These are phyloP conservation scores for Penicillium sp. DNA, from an alignment of 2,329 filamentous ascomycete species.

Conservation along the genomic window DNA sequence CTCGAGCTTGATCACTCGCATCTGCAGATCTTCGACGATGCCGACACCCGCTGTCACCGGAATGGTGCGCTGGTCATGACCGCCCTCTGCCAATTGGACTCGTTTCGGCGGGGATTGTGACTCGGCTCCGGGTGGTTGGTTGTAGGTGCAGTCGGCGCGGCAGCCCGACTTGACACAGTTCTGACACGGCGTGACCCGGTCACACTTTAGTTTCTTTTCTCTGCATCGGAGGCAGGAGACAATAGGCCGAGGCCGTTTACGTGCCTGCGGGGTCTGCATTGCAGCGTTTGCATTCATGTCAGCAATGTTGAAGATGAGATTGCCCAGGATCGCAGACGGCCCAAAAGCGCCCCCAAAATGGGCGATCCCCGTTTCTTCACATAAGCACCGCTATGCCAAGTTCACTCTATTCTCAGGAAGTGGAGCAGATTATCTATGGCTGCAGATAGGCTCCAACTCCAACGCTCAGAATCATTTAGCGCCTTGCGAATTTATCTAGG, in stretches of 20 bases:
- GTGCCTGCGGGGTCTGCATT: constrained; percentile 10
- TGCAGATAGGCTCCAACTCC: not conserved
- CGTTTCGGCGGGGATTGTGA: constrained; percentile 8
- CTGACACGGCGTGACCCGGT: constrained; percentile 21
- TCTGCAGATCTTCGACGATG: constrained; percentile 24
- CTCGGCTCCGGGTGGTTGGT: constrained; percentile 5
- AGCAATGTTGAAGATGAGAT: not conserved
- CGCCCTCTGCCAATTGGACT: not conserved
- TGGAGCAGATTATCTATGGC: not conserved
- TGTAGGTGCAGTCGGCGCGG: constrained; percentile 14
- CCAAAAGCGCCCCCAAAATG: not conserved
- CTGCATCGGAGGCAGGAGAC: constrained; percentile 26
- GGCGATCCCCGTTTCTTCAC: not conserved
- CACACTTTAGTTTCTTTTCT: constrained; percentile 28
- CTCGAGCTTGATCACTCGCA: constrained; percentile 20
- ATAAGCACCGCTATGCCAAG: not conserved
- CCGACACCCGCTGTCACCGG: constrained; percentile 5
- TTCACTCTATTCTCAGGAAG: not conserved
- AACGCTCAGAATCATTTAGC: not conserved
- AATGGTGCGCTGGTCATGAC: not conserved
- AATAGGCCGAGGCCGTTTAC: constrained; percentile 23
- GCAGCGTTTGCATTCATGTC: not conserved
- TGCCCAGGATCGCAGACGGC: not conserved
- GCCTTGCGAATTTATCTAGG: no score
- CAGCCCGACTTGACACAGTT: constrained; percentile 23